Evolutionary conservation across 352 stramenopile genomes (phyloP).

Genomic region (Peronospora belbahrii): DNA sequence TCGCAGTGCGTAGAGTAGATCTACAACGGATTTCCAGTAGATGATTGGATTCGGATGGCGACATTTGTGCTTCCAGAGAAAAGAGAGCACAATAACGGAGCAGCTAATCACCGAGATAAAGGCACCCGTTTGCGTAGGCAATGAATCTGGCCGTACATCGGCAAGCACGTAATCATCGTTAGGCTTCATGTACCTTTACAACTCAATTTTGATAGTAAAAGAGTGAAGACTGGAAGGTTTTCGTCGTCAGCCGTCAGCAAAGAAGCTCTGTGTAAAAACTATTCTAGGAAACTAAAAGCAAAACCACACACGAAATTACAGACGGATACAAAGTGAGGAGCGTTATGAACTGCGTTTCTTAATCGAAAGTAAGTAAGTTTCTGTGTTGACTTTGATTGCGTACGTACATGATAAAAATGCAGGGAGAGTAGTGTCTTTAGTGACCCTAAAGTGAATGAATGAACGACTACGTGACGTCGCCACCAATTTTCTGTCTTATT

Average conservation of each 20-base stretch:
- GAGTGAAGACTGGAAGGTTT: too few relatives aligned
- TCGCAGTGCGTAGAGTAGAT: constrained; percentile 65
- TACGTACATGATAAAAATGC: not conserved
- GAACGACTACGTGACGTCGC: constrained; percentile 6
- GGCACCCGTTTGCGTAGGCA: constrained; percentile 57
- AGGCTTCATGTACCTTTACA: constrained; percentile 10
- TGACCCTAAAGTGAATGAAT: too few relatives aligned
- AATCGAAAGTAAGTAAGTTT: too few relatives aligned
- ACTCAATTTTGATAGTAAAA: not conserved
- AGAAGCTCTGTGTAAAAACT: too few relatives aligned
- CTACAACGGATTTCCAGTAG: constrained; percentile 72
- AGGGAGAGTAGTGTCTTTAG: too few relatives aligned
- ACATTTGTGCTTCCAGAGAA: constrained; percentile 57
- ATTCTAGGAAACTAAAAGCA: too few relatives aligned
- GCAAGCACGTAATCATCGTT: constrained; percentile 19
- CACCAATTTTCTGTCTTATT: too few relatives aligned
- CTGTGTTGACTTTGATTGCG: not conserved
- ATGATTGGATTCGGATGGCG: constrained; percentile 78
- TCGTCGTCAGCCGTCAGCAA: too few relatives aligned
- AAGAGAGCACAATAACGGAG: constrained; percentile 63
- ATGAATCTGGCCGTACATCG: constrained; percentile 29
- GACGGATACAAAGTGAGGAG: not conserved
- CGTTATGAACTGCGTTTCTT: not conserved
- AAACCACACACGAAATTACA: not conserved
- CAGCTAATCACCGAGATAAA: constrained; percentile 72